Evolutionary conservation across 2,329 filamentous ascomycete genomes (phyloP), one percentile per base, ranked within the genome.

Genomic region (Hymenoscyphus linearis): DNA sequence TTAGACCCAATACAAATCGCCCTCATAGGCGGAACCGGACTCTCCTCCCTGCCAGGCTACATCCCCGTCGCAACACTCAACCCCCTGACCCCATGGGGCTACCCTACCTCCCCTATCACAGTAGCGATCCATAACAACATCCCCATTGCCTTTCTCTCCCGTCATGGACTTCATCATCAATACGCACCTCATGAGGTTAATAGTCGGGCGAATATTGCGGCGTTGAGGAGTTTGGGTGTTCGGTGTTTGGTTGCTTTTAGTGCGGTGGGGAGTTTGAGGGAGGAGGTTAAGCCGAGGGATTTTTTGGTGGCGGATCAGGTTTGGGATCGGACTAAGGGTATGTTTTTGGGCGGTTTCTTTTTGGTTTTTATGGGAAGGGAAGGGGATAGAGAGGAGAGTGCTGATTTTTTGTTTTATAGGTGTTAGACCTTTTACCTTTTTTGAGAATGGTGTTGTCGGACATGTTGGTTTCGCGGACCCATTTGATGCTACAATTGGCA

Each of bases 401-500:
- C 16, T 31, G 18, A 26, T 31, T 56, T 37, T 58, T 3, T n/a
- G 10, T 37, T 58, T 3, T n/a, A 10, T 57, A 71, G 70, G 93
- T 59, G 82, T 96, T 65, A 84, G 95, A 7, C 92, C 93, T 2
- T 97, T 93, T 76, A 98, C 95, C 27, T 99, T 96, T 80, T 99
- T 98, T 74, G 90, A 93, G 76, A 85, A 85, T 67, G 95, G 95
- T 34, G 85, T 96, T 67, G 95, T 99, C 16, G 91, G 90, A 40
- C 95, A 99, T 75, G 90, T 98, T 52, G 90, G 92, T 53, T 98
- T 99, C 74, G 95, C 91, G 27, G 95, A 98, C 74, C 95, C 95
- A 1, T 99, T 99, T 73, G 95, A 98, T 75, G 82, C 82, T 68
- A 80, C 82, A 60, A 80, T 98, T 57, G 90, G 89, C 31, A 82